Evolutionary conservation across 495 filamentous ascomycete species (phyloP).

Genomic region (Penicillium atrosanguineum): DNA sequence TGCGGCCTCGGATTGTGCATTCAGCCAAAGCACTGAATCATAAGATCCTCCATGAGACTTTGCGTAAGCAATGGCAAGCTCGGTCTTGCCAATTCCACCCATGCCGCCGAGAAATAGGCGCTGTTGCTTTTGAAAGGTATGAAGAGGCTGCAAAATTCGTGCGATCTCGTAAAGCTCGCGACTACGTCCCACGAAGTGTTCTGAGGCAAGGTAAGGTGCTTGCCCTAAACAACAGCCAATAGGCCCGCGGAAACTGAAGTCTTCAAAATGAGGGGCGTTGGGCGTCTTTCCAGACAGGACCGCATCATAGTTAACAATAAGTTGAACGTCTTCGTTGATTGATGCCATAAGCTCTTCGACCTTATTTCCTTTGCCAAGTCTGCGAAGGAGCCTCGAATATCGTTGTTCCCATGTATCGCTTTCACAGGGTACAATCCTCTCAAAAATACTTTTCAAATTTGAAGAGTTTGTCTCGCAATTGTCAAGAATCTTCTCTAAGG

Average conservation of each 20-base stretch:
- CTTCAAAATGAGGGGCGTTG: too few relatives aligned
- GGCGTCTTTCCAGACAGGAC: too few relatives aligned
- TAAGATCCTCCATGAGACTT: not conserved
- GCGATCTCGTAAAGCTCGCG: conserved; percentile 3
- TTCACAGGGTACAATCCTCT: conserved; percentile 9
- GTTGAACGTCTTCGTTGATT: conserved; percentile 13
- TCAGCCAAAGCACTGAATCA: conserved; percentile 11
- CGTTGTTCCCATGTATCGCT: conserved; percentile 1
- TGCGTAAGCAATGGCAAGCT: conserved; percentile 15
- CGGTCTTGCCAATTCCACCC: conserved; percentile 16
- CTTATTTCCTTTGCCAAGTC: conserved; percentile 15
- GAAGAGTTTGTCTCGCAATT: not conserved
- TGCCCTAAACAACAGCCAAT: conserved; percentile 1
- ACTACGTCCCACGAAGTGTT: conserved; percentile 9
- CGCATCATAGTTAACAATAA: conserved; percentile 15
- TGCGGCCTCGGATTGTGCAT: conserved; percentile 8
- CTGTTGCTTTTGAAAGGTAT: not conserved
- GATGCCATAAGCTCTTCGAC: conserved; percentile 14
- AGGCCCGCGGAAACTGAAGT: conserved; percentile 6
- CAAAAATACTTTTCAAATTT: not conserved
- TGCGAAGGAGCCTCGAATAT: conserved; percentile 8
- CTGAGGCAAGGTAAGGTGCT: conserved; percentile 5
- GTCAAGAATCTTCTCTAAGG: conserved; percentile 4
- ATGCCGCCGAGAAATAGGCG: conserved; percentile 5
- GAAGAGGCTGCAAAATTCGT: not conserved